Evolutionary conservation across 2,329 filamentous ascomycete genomes (phyloP).

Genomic region (Colletotrichum theobromicola): DNA sequence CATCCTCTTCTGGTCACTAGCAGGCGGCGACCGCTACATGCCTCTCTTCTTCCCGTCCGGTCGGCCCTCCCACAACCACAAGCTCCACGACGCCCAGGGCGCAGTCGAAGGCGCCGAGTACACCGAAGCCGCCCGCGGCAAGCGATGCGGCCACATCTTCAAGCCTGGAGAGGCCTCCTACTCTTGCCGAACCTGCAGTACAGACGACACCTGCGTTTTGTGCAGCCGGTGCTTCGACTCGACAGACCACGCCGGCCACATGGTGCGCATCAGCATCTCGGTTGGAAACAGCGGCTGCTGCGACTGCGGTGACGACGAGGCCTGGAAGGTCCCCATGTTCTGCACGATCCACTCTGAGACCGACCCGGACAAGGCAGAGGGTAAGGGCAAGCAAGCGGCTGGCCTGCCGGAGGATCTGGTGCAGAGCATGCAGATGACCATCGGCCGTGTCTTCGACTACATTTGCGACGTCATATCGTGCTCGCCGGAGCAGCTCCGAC

Average conservation of each 20-base stretch:
- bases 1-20: conserved; percentile 86
- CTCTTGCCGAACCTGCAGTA: conserved; percentile 89
- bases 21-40: conserved; percentile 77
- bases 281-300: conserved; percentile 95
- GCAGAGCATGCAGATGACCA: conserved; percentile 81
- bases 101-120: conserved; percentile 96
- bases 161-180: conserved; percentile 93
- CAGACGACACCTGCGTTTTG: conserved; percentile 93
- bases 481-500: conserved; percentile 90
- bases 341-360: conserved; percentile 90
- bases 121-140: conserved; percentile 87
- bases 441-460: conserved; percentile 87
- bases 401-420: conserved; percentile 77
- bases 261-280: conserved; percentile 87
- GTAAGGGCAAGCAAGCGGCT: conserved; percentile 65
- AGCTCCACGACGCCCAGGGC: conserved; percentile 85
- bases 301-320: conserved; percentile 95
- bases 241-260: conserved; percentile 92
- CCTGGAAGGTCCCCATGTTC: conserved; percentile 85
- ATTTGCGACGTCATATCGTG: conserved; percentile 98
- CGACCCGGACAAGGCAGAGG: conserved; percentile 53
- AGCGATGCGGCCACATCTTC: conserved; percentile 97
- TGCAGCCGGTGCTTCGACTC: conserved; percentile 95
- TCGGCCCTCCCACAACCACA: conserved; percentile 69
- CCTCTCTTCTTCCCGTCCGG: conserved; percentile 83